Percentiles rank a stretch among this genome's conserved stretches.
Conservation (phyloP, 106 monocot species). For the Acanthochlamys bracteata region DNA sequence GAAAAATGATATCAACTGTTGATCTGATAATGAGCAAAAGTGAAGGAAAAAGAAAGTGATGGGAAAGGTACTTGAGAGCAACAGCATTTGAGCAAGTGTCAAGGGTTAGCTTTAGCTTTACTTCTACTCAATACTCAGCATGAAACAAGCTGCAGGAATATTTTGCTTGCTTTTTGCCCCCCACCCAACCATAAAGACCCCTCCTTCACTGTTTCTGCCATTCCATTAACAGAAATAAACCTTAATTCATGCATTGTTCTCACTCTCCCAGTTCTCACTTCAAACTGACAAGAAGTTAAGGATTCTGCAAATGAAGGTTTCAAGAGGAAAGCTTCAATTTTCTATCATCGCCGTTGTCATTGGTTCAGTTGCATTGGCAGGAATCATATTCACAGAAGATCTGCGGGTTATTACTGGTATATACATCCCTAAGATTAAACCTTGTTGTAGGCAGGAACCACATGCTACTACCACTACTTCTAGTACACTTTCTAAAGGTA, state of each 20-base stretch:
- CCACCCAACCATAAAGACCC: background rate
- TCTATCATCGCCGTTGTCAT: constrained; percentile 37
- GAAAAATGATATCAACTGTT: no score
- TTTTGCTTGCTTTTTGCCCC: background rate
- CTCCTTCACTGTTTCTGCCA: background rate
- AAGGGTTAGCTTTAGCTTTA: constrained; percentile 52
- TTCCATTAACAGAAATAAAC: background rate
- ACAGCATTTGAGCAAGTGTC: constrained; percentile 8
- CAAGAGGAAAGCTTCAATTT: constrained; percentile 35
- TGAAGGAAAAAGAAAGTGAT: background rate
- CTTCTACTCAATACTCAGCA: constrained; percentile 46
- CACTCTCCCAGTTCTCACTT: no score
- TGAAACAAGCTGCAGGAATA: background rate
- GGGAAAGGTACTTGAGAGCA: constrained; percentile 7
- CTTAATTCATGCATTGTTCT: background rate
- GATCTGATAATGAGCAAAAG: no score
- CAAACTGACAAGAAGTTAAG: no score
- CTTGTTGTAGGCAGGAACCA: constrained; percentile 27
- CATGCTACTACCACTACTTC: constrained; percentile 6
- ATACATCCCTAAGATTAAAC: constrained; percentile 41
- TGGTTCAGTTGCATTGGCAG: constrained; percentile 38
- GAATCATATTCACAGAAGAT: constrained; percentile 62
- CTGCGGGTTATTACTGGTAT: constrained; percentile 49
- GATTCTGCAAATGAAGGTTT: constrained; percentile 23
- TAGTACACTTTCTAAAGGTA: constrained; percentile 29